Conservation (phyloP, 1,284 basidiomycete genomes). For the Pseudozyma thailandica region DNA sequence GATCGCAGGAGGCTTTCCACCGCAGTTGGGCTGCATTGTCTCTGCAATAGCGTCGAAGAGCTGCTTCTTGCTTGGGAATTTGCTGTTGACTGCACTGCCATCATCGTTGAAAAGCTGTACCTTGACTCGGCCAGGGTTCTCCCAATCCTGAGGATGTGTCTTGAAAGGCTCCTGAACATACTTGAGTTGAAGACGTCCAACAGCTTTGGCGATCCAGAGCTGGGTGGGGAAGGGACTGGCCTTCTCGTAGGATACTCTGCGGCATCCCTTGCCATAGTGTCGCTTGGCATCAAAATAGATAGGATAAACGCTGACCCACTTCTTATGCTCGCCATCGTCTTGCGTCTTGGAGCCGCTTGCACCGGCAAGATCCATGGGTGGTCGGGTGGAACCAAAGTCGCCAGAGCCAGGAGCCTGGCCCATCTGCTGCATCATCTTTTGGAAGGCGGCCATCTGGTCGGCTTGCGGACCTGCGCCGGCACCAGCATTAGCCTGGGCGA, state of each 20-base stretch:
- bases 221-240: slow-evolving; percentile 94
- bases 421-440: slow-evolving; percentile 64
- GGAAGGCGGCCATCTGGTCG: slow-evolving; percentile 56
- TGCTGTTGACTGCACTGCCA: slow-evolving; percentile 76
- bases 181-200: slow-evolving; percentile 78
- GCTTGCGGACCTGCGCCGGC: slow-evolving; percentile 26
- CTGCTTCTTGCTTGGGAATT: slow-evolving; percentile 79
- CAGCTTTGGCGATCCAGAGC: slow-evolving; percentile 88
- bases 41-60: slow-evolving; percentile 70
- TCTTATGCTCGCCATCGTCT: slow-evolving; percentile 68
- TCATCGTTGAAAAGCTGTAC: slow-evolving; percentile 85
- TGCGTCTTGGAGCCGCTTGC: slow-evolving; percentile 28
- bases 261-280: slow-evolving; percentile 81
- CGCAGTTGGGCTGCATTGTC: slow-evolving; percentile 53
- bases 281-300: slow-evolving; percentile 96
- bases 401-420: slow-evolving; percentile 44
- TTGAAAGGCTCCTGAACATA: slow-evolving; percentile 85
- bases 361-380: slow-evolving; percentile 13
- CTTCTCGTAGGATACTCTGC: slow-evolving; percentile 81
- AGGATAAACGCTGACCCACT: slow-evolving; percentile 94
- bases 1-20: slow-evolving; percentile 58
- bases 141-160: slow-evolving; percentile 93
- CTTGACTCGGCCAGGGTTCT: slow-evolving; percentile 82
- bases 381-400: slow-evolving; percentile 32
- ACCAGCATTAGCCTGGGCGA: slow-evolving; percentile 25